phyloP scores from a whole-genome alignment of 345 rosid genomes.

The Eucalyptus cloeziana region DNA sequence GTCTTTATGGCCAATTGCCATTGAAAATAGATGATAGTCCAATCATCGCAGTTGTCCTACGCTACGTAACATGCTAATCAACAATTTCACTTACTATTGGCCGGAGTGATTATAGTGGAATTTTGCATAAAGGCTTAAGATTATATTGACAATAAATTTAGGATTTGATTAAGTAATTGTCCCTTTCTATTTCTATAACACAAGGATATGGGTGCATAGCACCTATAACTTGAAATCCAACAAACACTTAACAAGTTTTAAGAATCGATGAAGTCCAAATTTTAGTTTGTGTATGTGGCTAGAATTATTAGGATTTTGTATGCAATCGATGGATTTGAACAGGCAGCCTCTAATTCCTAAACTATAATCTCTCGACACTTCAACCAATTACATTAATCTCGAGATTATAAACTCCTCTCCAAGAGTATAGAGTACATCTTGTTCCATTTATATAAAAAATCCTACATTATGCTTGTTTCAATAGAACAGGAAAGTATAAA shows the following conservation, averaged over 20 bases:
- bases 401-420: neutral
- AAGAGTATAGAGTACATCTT: fast-evolving
- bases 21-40: fast-evolving
- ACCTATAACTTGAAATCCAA: neutral
- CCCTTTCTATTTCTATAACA: neutral
- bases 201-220: neutral
- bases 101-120: fast-evolving
- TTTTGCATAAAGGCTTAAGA: neutral
- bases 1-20: fast-evolving
- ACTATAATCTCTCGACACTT: fast-evolving
- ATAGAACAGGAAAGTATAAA: fast-evolving
- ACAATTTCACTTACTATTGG: fast-evolving
- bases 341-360: fast-evolving
- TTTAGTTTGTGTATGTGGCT: neutral
- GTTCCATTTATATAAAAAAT: neutral
- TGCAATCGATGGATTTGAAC: fast-evolving
- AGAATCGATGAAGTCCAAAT: neutral
- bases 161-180: no score
- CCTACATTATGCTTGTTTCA: neutral
- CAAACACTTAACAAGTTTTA: fast-evolving
- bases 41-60: fast-evolving
- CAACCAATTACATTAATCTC: neutral
- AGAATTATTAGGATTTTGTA: neutral
- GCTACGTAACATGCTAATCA: fast-evolving
- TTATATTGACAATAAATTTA: no score